Percentiles rank a stretch among this genome's conserved stretches.
phyloP scores from a whole-genome alignment of 768 basidiomycete species.

The Amanita molliuscula region DNA sequence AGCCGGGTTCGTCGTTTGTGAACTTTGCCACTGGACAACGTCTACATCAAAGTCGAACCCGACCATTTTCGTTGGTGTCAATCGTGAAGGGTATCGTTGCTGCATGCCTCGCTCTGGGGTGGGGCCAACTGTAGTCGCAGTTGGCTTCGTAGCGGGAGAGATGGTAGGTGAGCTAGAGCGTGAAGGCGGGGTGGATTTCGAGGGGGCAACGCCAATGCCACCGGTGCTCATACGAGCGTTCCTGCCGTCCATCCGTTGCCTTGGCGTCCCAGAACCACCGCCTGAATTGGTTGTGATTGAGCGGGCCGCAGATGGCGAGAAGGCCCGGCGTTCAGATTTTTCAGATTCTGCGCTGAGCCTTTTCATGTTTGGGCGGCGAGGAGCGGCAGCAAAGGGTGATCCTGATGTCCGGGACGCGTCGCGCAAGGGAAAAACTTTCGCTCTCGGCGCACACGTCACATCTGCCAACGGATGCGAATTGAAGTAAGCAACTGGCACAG shows the following conservation, averaged over 20 bases:
- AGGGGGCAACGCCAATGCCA: background rate
- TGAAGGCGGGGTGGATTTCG: background rate
- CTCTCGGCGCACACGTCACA: too few relatives aligned
- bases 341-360: background rate
- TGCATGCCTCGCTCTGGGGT: background rate
- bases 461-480: too few relatives aligned
- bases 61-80: background rate
- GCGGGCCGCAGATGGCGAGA: background rate
- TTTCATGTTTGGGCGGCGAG: background rate
- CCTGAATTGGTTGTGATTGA: background rate
- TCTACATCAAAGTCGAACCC: background rate
- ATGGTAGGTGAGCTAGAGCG: background rate
- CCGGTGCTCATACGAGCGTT: background rate
- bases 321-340: background rate
- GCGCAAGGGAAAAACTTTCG: too few relatives aligned
- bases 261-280: background rate
- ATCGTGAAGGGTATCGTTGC: background rate
- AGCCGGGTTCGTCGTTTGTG: slow-evolving; percentile 6
- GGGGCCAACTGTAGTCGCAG: background rate
- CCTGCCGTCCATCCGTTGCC: background rate
- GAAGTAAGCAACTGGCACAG: too few relatives aligned
- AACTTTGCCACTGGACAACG: slow-evolving; percentile 4
- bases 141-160: background rate
- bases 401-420: too few relatives aligned
- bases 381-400: too few relatives aligned